Base-by-base conservation (phyloP, 2,329 filamentous ascomycete genomes). In the Hypoxylon sp. region DNA sequence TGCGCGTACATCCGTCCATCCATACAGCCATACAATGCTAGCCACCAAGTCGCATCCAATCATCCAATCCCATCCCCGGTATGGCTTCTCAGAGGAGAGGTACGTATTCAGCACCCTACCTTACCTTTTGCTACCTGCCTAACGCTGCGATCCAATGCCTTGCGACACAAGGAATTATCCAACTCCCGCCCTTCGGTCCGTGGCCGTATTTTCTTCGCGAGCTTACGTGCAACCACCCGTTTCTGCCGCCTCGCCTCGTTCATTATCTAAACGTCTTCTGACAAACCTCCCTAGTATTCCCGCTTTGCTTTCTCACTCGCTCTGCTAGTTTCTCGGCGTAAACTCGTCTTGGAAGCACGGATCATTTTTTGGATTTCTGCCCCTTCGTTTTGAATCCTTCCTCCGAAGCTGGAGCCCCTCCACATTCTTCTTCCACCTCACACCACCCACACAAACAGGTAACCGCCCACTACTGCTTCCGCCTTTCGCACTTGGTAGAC, bases 151-250 rank as follows among this genome's bases (percentile, higher is more conserved):
- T 19, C 23, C 40, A 35, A 44, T 44, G 20, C 40, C 40, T 27
- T 44, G 30, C 41, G 16, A 31, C 30, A 15, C 29, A 15, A 26
- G 13, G 37, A 40, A 32, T 35, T 29, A 45, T 51, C 35, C 41
- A 46, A 29, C 41, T 46, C 35, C 42, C 31, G 31, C 27, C 27
- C 38, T 27, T 50, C 47, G 47, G 47, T 38, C 48, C 40, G 41
- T 38, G 27, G 31, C 20, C 19, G 34, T 4, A 25, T 34, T 25
- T 21, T 25, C 34, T 20, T 32, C 17, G 11, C 41, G 42, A 23
- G 23, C 13, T 36, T 17, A 49, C 37, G 25, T 15, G n/a, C 13
- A 29, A 17, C 17, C 16, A 29, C 43, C 35, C 21, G 16, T 15
- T 31, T 41, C 37, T 48, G 9, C 20, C 21, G 6, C 9, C 21